Evolutionary conservation across 2,329 filamentous ascomycete genomes (phyloP).

Genomic region (Aspergillus brasiliensis): DNA sequence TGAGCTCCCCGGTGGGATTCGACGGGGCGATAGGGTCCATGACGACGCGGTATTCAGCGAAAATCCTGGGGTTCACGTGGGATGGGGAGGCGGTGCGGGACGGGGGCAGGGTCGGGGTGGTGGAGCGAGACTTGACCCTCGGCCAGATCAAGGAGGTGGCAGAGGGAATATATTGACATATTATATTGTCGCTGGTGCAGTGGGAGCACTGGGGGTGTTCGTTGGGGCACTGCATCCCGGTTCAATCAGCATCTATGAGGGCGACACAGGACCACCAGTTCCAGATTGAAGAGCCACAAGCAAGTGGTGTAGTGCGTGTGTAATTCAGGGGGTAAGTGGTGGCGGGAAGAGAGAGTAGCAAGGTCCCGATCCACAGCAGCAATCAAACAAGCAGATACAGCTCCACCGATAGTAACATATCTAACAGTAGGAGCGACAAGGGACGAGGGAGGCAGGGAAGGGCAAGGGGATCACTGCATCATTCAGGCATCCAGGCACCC

Average conservation of each 20-base stretch:
- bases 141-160: slow-evolving; percentile 16
- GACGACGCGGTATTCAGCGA: slow-evolving; percentile 12
- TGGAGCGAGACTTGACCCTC: slow-evolving; percentile 15
- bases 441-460: not conserved
- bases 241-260: slow-evolving; percentile 14
- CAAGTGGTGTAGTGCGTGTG: not conserved
- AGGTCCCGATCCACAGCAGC: not conserved
- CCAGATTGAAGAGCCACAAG: not conserved
- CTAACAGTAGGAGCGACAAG: not conserved
- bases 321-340: not conserved
- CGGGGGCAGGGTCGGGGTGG: slow-evolving; percentile 11
- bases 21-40: slow-evolving; percentile 6
- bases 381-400: not conserved
- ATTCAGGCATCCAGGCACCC: slow-evolving; percentile 2
- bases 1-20: slow-evolving; percentile 14
- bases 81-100: slow-evolving; percentile 14
- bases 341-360: not conserved
- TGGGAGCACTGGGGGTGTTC: slow-evolving; percentile 20
- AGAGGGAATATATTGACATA: slow-evolving; percentile 18
- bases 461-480: not conserved
- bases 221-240: slow-evolving; percentile 16
- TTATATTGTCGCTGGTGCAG: slow-evolving; percentile 17
- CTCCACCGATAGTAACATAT: not conserved
- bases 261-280: not conserved
- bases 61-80: slow-evolving; percentile 4